Base-by-base conservation (phyloP, 2,329 filamentous ascomycete species). In the Talaromyces atroroseus region DNA sequence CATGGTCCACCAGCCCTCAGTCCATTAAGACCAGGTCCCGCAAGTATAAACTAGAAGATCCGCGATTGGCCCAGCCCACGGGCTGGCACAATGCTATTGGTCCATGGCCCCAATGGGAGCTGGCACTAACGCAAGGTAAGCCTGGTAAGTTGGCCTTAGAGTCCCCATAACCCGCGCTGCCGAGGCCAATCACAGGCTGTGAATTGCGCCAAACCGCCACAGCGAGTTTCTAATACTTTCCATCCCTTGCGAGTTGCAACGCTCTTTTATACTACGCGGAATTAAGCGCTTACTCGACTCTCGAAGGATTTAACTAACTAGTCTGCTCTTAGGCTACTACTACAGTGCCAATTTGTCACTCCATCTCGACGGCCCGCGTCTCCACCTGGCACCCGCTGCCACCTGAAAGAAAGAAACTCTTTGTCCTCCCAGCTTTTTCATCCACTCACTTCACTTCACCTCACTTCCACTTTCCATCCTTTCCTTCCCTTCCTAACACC, bases 361-460 rank as follows among this genome's bases (percentile, higher is more conserved):
- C 32, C 16, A 34, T 20, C 18, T 29, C 24, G 16, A 45, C 50
- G 50, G 50, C 24, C 50, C 50, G 50, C 50, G 50, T 20, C 40
- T 45, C 50, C 50, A 52, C 49, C 24, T 6, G 36, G 20, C 50
- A 45, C 49, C 24, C 18, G 49, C 49, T 40, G 49, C 49, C 49
- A 51, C 49, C 36, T 51, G 32, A 36, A 29, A 26, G 24, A 4
- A 34, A 34, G 29, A 34, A 34, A 34, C 29, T 34, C 29, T 26
- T 26, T 21, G 14, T 52, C 49, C 42, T 52, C 49, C 49, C 38
- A 18, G 49, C 49, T 45, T 52, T 50, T 20, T 16, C 44, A 26
- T 8, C 24, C 29, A n/a, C 18, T 23, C 14, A 4, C 49, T 7
- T 48, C 18, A 5, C 34, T 23, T 29, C n/a, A n/a, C n/a, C n/a